These are phyloP conservation scores for Colletotrichum nymphaeae DNA, from an alignment of 2,329 filamentous ascomycete genomes.

Conservation along the genomic window DNA sequence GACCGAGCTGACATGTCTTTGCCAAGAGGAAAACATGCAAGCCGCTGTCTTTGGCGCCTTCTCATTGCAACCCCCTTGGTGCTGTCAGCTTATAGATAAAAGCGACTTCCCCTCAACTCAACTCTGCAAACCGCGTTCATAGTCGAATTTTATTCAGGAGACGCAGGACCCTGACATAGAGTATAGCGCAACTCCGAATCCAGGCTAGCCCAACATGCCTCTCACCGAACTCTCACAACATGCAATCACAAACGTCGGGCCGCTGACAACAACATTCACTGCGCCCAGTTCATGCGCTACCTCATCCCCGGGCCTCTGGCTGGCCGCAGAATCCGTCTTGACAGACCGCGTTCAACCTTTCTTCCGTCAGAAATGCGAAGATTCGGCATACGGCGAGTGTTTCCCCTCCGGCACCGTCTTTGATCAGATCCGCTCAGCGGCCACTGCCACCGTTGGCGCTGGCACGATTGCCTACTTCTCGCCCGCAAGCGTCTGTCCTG, in stretches of 20 bases:
- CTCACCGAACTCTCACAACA: slow-evolving; percentile 35
- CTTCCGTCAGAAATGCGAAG: slow-evolving; percentile 19
- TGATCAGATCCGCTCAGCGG: slow-evolving; percentile 15
- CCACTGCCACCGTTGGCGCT: background rate
- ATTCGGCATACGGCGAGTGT: slow-evolving; percentile 34
- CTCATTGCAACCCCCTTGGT: no score
- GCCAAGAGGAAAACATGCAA: no score
- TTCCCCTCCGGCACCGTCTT: slow-evolving; percentile 37
- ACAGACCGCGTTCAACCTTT: background rate
- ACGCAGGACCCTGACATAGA: background rate
- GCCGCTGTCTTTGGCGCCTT: no score
- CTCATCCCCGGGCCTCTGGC: slow-evolving; percentile 8
- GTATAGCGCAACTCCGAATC: background rate
- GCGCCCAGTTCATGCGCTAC: slow-evolving; percentile 40
- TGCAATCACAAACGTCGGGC: slow-evolving; percentile 43
- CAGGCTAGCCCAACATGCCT: slow-evolving; percentile 38
- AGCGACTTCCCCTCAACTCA: no score
- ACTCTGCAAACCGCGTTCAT: no score
- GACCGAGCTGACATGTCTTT: no score
- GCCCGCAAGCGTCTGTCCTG: slow-evolving; percentile 39
- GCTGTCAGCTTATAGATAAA: no score
- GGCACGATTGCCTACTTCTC: slow-evolving; percentile 39
- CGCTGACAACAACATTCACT: slow-evolving; percentile 45
- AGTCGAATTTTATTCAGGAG: no score
- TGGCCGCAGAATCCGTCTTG: background rate